Conservation (phyloP, 2,329 filamentous ascomycete species). For the Aspergillus chevalieri region DNA sequence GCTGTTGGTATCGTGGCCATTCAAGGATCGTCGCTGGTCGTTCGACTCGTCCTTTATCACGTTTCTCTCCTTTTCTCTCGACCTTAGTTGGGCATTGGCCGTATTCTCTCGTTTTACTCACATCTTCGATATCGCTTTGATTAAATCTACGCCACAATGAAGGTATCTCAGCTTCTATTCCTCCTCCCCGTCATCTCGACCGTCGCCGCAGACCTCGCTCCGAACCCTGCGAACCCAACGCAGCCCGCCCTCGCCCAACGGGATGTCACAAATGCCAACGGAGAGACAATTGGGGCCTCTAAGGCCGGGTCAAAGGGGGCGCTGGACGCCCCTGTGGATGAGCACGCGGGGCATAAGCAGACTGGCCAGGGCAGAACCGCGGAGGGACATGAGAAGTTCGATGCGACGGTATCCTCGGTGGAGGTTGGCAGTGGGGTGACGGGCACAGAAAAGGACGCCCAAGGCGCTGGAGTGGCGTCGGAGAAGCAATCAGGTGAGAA, state of each 20-base stretch:
- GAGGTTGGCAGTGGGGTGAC: conserved; percentile 2
- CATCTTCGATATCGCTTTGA: not conserved
- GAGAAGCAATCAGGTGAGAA: conserved; percentile 70
- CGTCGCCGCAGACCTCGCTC: conserved; percentile 15
- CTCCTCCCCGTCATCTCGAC: conserved; percentile 29
- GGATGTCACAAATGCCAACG: conserved; percentile 2
- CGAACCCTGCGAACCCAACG: conserved; percentile 3
- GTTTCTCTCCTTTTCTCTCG: not conserved
- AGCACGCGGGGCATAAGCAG: conserved; percentile 63
- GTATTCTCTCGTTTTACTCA: not conserved
- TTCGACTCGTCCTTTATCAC: too few species aligned
- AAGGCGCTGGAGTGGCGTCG: conserved; percentile 81
- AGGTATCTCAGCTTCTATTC: conserved; percentile 28
- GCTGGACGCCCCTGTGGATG: conserved; percentile 84
- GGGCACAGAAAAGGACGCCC: conserved; percentile 68
- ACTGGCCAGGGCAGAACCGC: conserved; percentile 23
- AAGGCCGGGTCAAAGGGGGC: conserved; percentile 46
- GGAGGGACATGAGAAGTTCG: conserved; percentile 19
- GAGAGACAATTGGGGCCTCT: conserved; percentile 12
- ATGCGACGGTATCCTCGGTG: conserved; percentile 15
- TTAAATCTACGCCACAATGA: conserved; percentile 20
- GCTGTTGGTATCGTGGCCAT: too few species aligned
- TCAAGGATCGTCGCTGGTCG: too few species aligned
- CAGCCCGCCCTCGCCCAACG: not conserved
- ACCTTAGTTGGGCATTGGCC: not conserved